Base-by-base conservation (phyloP, 179 eudicot species). In the Nepenthes alata region DNA sequence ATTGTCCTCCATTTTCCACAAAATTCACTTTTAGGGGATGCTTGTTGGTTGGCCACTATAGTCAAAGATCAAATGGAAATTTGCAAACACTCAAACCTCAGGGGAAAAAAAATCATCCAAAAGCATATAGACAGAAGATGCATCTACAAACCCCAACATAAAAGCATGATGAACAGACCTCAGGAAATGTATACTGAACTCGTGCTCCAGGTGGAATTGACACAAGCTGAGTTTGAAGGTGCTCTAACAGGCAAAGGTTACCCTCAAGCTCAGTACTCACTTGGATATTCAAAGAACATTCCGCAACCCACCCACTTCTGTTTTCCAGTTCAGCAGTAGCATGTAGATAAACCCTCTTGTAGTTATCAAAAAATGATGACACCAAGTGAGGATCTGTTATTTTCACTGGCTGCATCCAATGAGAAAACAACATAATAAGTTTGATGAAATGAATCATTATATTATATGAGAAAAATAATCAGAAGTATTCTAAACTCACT, bases 341-440 rank as follows among this genome's bases (percentile, higher is more conserved):
- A 74, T 94, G 86, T 64, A 94, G 77, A 77, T 90, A 94, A 4
- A 74, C 95, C 75, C 96, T 85, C 71, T 73, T 78, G 77, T 79
- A 90, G 68, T 71, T 66, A 69, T 94, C 99, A 72, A 85, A 90
- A 74, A 90, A 90, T 56, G 99, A 69, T 54, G 99, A 83, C 58
- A 85, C 97, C 86, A 94, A 75, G 80, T 94, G 99, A 47, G 99
- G 97, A 82, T 94, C 97, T 62, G 76, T 85, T 68, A 94, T 79
- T 78, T 85, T 83, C 69, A 94, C 97, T 37, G 94, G 96, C 99
- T 93, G 96, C 77, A 83, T 36, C 34, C 59, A 55, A 71, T 3
- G 4, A 50, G 4, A 50, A 8, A 11, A 8, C 53, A 50, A 50
- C 8, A 3, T 13, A 8, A 8, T 13, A 8, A 11, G n/a, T 11